Evolutionary conservation across 345 rosid species (phyloP).

Genomic region (Brassica cretica): DNA sequence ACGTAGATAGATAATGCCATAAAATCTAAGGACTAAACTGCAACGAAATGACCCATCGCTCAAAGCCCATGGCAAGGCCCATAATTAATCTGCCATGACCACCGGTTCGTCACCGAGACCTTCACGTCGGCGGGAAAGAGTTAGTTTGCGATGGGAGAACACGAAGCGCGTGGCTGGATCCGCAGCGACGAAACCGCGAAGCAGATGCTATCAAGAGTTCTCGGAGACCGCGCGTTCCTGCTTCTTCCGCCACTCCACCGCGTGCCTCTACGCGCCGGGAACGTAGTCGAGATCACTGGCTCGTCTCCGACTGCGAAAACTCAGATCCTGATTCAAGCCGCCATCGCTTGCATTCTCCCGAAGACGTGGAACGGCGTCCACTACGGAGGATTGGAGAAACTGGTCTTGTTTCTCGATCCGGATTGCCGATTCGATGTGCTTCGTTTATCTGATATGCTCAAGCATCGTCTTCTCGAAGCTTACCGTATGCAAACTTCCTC

Average conservation of each 20-base stretch:
- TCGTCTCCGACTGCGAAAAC: constrained; percentile 77
- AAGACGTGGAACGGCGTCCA: constrained; percentile 23
- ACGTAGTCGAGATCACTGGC: constrained; percentile 69
- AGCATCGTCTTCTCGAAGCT: constrained; percentile 52
- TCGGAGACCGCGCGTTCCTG: constrained; percentile 43
- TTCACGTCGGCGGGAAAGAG: constrained; percentile 9
- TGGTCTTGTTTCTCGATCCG: constrained; percentile 64
- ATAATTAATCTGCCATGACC: background rate
- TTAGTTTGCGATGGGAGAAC: constrained; percentile 28
- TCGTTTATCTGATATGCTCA: constrained; percentile 64
- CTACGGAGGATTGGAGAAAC: constrained; percentile 36
- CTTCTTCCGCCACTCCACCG: constrained; percentile 67
- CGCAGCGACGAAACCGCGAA: constrained; percentile 58
- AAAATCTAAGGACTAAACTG: background rate
- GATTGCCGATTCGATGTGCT: constrained; percentile 70
- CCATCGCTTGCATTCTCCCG: background rate
- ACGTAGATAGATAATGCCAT: background rate
- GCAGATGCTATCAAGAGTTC: constrained; percentile 58
- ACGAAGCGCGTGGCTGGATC: constrained; percentile 47
- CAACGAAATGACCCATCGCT: background rate
- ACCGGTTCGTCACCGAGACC: background rate
- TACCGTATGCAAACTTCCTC: constrained; percentile 3
- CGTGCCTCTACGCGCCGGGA: constrained; percentile 64
- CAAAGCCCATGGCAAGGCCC: background rate
- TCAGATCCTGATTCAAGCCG: constrained; percentile 53